Evolutionary conservation across 805 yeast species (phyloP).

Genomic region (Candida caryicola): DNA sequence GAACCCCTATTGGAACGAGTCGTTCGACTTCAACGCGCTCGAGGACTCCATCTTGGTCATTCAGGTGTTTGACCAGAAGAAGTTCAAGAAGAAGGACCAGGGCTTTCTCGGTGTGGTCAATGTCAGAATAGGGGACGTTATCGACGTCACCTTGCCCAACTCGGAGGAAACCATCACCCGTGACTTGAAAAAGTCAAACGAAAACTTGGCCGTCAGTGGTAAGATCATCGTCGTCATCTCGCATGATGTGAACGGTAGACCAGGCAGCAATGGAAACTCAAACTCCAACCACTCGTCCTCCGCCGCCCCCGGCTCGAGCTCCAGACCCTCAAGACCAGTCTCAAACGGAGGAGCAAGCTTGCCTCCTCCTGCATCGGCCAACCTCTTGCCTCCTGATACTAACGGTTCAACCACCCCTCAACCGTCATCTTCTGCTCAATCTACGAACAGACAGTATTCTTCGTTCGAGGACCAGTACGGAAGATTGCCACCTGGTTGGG

Average conservation of each 20-base stretch:
- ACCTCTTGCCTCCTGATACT: slow-evolving; percentile 14
- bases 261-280: slow-evolving; percentile 13
- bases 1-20: slow-evolving; percentile 97
- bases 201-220: slow-evolving; percentile 90
- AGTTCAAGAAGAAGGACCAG: slow-evolving; percentile 96
- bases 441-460: slow-evolving; percentile 62
- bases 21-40: slow-evolving; percentile 71
- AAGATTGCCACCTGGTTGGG: slow-evolving; percentile 98
- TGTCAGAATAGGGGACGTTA: slow-evolving; percentile 82
- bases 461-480: slow-evolving; percentile 98
- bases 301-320: slow-evolving; percentile 13
- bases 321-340: slow-evolving; percentile 6
- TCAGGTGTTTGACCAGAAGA: slow-evolving; percentile 95
- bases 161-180: slow-evolving; percentile 87
- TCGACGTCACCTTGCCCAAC: slow-evolving; percentile 54
- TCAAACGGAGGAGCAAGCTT: slow-evolving; percentile 9
- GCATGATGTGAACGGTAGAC: slow-evolving; percentile 27
- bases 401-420: slow-evolving; percentile 13
- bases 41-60: slow-evolving; percentile 85
- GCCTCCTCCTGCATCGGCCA: slow-evolving; percentile 11
- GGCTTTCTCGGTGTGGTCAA: slow-evolving; percentile 97
- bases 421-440: slow-evolving; percentile 10
- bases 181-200: slow-evolving; percentile 88
- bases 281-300: slow-evolving; percentile 17
- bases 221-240: slow-evolving; percentile 77